phyloP scores from a whole-genome alignment of 305 asterid species.

The Solanum hybrid region DNA sequence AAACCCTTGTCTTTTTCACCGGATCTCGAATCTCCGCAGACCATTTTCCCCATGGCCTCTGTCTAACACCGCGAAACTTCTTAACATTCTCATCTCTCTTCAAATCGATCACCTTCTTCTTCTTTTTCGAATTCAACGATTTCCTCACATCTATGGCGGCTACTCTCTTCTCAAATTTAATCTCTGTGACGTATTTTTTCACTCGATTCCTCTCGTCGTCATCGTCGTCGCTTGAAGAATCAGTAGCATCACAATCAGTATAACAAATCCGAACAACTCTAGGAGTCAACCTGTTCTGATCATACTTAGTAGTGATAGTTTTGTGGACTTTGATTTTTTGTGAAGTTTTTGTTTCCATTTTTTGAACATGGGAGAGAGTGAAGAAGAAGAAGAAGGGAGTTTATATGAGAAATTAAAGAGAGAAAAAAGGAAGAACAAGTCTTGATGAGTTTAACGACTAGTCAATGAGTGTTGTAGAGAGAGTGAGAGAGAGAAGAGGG shows the following conservation, averaged over 20 bases:
- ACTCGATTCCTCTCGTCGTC: background rate
- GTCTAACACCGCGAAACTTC: slow-evolving; percentile 72
- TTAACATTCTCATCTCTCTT: slow-evolving; percentile 10
- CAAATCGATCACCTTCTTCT: background rate
- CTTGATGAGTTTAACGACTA: background rate
- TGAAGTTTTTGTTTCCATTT: background rate
- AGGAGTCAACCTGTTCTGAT: slow-evolving; percentile 13
- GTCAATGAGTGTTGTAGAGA: background rate
- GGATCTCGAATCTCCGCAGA: slow-evolving; percentile 93
- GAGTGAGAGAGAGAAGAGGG: background rate
- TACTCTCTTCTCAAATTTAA: slow-evolving; percentile 23
- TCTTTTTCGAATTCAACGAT: background rate
- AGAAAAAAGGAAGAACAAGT: background rate
- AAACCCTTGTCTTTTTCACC: slow-evolving; percentile 29
- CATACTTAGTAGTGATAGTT: background rate
- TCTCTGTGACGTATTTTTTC: slow-evolving; percentile 41
- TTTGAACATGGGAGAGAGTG: background rate
- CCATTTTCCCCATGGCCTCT: slow-evolving; percentile 87
- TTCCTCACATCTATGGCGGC: background rate
- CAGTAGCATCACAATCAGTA: slow-evolving; percentile 78
- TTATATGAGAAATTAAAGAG: background rate
- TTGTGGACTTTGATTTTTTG: slow-evolving; percentile 21
- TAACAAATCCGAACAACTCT: slow-evolving; percentile 44
- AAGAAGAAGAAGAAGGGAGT: background rate
- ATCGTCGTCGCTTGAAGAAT: slow-evolving; percentile 53